Evolutionary conservation across 441 rosid species (phyloP).

Genomic region (Geranium incanum): DNA sequence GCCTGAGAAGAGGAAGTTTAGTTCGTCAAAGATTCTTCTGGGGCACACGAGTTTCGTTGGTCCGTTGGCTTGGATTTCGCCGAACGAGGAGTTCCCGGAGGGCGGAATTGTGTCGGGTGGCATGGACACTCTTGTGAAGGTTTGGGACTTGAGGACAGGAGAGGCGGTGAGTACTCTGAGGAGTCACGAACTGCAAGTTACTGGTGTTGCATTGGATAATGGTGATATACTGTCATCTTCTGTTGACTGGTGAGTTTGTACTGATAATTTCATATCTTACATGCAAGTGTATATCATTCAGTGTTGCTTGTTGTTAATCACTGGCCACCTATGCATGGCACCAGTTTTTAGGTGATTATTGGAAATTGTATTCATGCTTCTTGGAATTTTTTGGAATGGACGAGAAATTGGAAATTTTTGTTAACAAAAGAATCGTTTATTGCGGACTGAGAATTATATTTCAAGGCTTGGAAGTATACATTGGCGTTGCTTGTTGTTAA

Average conservation of each 20-base stretch:
- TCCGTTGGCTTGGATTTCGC: slow-evolving; percentile 84
- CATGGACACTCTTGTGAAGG: slow-evolving; percentile 72
- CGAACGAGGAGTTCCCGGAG: slow-evolving; percentile 56
- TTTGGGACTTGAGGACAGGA: slow-evolving; percentile 75
- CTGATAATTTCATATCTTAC: neutral
- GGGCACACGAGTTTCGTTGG: slow-evolving; percentile 97
- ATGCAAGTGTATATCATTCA: neutral
- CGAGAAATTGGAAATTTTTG: neutral
- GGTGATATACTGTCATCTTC: slow-evolving; percentile 75
- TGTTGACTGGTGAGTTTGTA: slow-evolving; percentile 61
- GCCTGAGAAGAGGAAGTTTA: slow-evolving; percentile 50
- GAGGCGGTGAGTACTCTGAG: slow-evolving; percentile 57
- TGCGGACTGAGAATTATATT: too few species aligned
- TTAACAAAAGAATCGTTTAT: too few species aligned
- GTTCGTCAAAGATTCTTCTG: slow-evolving; percentile 44
- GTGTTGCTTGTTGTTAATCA: neutral
- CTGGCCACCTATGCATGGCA: neutral
- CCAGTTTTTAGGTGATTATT: neutral
- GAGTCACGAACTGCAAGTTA: slow-evolving; percentile 80
- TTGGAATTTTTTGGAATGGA: neutral
- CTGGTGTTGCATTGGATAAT: slow-evolving; percentile 62
- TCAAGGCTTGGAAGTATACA: too few species aligned
- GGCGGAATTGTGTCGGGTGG: slow-evolving; percentile 94
- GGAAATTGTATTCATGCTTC: neutral
- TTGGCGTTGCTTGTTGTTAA: too few species aligned